phyloP scores from a whole-genome alignment of 1,284 basidiomycete genomes.

The Irpex sp. region DNA sequence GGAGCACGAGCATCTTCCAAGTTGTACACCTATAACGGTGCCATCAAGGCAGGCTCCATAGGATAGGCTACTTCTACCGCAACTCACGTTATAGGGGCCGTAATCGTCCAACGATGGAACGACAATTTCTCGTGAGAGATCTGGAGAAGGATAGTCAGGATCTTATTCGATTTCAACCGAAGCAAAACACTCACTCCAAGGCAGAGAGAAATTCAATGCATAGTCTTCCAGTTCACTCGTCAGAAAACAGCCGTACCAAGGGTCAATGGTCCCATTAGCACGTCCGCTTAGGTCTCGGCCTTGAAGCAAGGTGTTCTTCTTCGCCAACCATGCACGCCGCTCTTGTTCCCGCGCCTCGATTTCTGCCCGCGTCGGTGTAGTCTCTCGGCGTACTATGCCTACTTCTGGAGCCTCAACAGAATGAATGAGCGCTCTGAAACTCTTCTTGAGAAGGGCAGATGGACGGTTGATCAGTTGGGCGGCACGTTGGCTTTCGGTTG shows the following conservation, averaged over 20 bases:
- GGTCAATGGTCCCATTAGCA: slow-evolving; percentile 23
- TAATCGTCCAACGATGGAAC: neutral
- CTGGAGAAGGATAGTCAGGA: neutral
- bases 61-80: neutral
- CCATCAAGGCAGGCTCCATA: too few relatives aligned
- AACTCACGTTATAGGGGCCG: neutral
- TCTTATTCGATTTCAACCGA: neutral
- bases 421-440: neutral
- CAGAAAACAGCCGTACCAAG: slow-evolving; percentile 27
- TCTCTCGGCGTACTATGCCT: neutral
- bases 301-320: neutral
- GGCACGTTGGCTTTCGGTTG: neutral
- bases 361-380: neutral
- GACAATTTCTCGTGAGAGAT: neutral
- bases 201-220: slow-evolving; percentile 27
- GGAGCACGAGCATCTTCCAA: neutral
- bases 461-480: neutral
- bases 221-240: slow-evolving; percentile 27
- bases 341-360: slow-evolving; percentile 1
- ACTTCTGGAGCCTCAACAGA: neutral
- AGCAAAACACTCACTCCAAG: slow-evolving; percentile 20
- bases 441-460: neutral
- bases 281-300: slow-evolving; percentile 18
- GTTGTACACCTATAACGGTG: neutral
- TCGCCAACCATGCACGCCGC: neutral